These are phyloP conservation scores for Botrytis elliptica DNA, from an alignment of 2,329 filamentous ascomycete genomes.

Conservation along the genomic window DNA sequence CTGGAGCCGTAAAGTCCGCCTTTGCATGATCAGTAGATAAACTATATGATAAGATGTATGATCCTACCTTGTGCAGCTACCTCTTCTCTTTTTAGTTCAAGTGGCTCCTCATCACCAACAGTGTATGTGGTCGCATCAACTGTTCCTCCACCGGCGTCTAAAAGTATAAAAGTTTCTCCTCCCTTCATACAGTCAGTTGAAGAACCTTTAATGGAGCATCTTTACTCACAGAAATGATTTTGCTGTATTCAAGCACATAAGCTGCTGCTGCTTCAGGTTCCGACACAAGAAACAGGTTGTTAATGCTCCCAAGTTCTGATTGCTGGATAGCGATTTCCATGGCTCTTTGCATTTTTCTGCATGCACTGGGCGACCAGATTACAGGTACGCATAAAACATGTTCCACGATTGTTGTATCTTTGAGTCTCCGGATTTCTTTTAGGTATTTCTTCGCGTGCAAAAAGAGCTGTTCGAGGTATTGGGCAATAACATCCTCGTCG, in stretches of 20 bases:
- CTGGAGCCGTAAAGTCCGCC: slow-evolving; percentile 25
- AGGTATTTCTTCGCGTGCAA: slow-evolving; percentile 23
- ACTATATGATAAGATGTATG: neutral
- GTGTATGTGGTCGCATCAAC: slow-evolving; percentile 35
- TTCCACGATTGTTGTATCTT: slow-evolving; percentile 17
- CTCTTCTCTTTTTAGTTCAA: slow-evolving; percentile 30
- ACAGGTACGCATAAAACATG: slow-evolving; percentile 26
- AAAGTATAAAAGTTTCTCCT: slow-evolving; percentile 30
- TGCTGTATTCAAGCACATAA: slow-evolving; percentile 20
- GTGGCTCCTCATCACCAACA: slow-evolving; percentile 27
- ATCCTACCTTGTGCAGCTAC: slow-evolving; percentile 28
- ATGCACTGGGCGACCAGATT: slow-evolving; percentile 25
- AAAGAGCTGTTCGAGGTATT: slow-evolving; percentile 27
- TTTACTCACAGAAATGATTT: slow-evolving; percentile 15
- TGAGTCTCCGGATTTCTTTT: neutral
- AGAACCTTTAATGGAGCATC: neutral
- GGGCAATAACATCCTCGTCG: slow-evolving; percentile 25
- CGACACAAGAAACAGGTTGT: slow-evolving; percentile 36
- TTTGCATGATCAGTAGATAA: slow-evolving; percentile 1
- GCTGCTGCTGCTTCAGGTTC: slow-evolving; percentile 23
- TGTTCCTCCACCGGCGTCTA: slow-evolving; percentile 36
- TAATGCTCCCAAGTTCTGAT: slow-evolving; percentile 23
- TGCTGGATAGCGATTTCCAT: slow-evolving; percentile 23
- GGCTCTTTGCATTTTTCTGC: slow-evolving; percentile 26
- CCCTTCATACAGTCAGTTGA: slow-evolving; percentile 17